Evolutionary conservation across 2,329 filamentous ascomycete genomes (phyloP), one percentile per base, ranked within the genome.

Genomic region (Talaromyces sp.): DNA sequence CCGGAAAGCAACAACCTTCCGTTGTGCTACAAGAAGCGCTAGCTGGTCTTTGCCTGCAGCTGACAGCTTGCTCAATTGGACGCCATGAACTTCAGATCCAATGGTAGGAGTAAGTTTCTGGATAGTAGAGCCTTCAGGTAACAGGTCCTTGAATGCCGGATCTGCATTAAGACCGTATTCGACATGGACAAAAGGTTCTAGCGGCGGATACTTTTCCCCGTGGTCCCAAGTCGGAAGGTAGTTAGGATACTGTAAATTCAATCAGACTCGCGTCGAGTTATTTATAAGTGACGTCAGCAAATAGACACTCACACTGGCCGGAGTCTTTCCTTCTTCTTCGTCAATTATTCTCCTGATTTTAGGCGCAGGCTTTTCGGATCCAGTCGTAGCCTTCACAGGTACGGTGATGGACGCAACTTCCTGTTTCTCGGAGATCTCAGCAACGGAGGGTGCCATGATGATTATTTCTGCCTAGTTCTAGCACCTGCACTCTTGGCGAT

Each of bases 41-140:
- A 84, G 77, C 57, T 84, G 81, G 62, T 84, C 81, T 73, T 83
- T 84, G 67, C 83, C 81, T 1, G 73, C 74, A 52, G 82, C 77
- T 5, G 75, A 82, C 39, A 84, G 75, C 61, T 79, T 77, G 60
- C 79, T 77, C 5, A 85, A 79, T 62, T 83, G 78, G n/a, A 84
- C 73, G 15, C 83, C 82, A 31, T 76, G 77, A 41, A 85, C 69
- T 68, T 85, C 83, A 2, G 82, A 84, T 59, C 83, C 83, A 60
- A 84, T 83, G 6, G 62, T 62, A 1, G 70, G 69, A 1, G 69
- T 69, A 3, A 71, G 57, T 19, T 69, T 63, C n/a, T 50, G 54
- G 43, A 71, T 63, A 10, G 5, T 41, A 54, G 63, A 58, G 0
- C 72, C 70, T 3, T 74, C 68, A 9, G 70, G 69, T 2, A 83